phyloP scores from a whole-genome alignment of 75 land plant genomes.

The Pseudotsuga menziesii region DNA sequence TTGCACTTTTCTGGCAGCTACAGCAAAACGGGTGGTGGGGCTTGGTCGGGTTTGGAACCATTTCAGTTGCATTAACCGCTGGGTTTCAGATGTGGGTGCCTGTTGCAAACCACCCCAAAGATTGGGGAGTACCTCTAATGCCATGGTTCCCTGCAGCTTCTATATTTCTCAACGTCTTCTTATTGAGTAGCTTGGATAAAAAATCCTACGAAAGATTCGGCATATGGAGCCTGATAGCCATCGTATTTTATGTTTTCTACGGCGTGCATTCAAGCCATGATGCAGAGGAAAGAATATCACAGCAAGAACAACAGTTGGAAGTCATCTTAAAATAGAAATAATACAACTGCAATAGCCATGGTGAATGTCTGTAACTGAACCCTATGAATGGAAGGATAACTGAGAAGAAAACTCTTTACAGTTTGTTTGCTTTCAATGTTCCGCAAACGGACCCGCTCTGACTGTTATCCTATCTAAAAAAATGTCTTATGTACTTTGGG shows the following conservation, averaged over 20 bases:
- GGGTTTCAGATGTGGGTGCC: slow-evolving; percentile 40
- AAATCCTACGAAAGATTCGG: slow-evolving; percentile 52
- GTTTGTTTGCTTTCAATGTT: no score
- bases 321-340: no score
- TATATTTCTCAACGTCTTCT: slow-evolving; percentile 70
- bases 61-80: slow-evolving; percentile 19
- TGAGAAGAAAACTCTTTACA: no score
- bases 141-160: slow-evolving; percentile 79
- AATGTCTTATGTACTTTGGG: no score
- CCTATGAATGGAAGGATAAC: no score
- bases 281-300: slow-evolving; percentile 25
- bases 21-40: slow-evolving; percentile 29
- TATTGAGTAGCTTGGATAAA: slow-evolving; percentile 47
- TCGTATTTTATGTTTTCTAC: slow-evolving; percentile 56
- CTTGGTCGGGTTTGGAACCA: slow-evolving; percentile 20
- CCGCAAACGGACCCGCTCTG: no score
- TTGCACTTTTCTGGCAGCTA: slow-evolving; percentile 59
- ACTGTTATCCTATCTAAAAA: no score
- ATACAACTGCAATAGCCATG: no score
- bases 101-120: slow-evolving; percentile 9
- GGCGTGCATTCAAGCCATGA: slow-evolving; percentile 66
- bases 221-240: slow-evolving; percentile 38
- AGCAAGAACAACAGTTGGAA: no score
- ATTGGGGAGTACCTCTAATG: slow-evolving; percentile 72
- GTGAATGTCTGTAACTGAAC: no score